A percentile compares a stretch with the other conserved stretches of the same genome.
Evolutionary conservation across 176 grass and related monocot species (phyloP).

Genomic region (Triticum dicoccoides): DNA sequence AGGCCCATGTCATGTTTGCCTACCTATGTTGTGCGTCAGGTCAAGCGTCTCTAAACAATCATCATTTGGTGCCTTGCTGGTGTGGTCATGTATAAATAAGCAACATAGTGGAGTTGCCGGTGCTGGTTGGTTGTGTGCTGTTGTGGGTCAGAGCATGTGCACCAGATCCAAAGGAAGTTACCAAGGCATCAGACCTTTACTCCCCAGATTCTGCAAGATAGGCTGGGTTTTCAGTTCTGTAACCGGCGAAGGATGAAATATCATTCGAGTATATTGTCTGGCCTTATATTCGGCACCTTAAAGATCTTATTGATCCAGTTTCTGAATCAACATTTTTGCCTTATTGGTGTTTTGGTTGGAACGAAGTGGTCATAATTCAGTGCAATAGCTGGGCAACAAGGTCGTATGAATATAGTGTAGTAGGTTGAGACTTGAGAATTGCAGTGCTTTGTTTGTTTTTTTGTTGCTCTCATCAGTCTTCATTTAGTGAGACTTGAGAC

Average conservation of each 20-base stretch:
- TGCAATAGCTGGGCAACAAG: neutral
- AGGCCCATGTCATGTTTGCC: neutral
- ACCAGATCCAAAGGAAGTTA: neutral
- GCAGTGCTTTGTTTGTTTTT: neutral
- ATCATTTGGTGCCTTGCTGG: neutral
- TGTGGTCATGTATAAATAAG: slow-evolving; percentile 10
- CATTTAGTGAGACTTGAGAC: neutral
- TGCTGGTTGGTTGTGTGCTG: neutral
- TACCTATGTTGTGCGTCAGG: neutral
- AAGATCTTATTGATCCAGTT: neutral
- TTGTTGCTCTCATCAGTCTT: too few species aligned
- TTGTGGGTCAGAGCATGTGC: neutral
- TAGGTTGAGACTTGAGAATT: neutral
- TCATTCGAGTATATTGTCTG: too few species aligned
- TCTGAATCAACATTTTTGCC: neutral
- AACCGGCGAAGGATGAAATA: neutral
- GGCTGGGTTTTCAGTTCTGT: neutral
- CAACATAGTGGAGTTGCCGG: neutral
- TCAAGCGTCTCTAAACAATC: neutral
- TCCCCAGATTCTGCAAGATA: neutral
- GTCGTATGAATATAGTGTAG: neutral
- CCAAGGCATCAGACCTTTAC: neutral
- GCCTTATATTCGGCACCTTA: too few species aligned
- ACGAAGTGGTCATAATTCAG: neutral
- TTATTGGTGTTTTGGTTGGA: neutral